Evolutionary conservation across 805 yeast species (phyloP).

Genomic region (Metschnikowia lochheadii): DNA sequence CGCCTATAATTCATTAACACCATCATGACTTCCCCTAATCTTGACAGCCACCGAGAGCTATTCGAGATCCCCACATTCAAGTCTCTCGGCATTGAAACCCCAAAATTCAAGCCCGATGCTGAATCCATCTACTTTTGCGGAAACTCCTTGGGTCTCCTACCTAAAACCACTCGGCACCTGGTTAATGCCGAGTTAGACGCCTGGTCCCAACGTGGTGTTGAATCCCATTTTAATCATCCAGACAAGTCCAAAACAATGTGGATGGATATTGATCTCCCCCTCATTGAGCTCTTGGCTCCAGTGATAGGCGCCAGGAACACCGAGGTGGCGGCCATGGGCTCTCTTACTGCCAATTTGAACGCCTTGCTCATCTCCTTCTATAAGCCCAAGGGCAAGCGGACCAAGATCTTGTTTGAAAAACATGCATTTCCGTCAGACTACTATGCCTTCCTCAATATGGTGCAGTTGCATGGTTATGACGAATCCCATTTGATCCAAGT

Average conservation of each 20-base stretch:
- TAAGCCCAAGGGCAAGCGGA: constrained; percentile 53
- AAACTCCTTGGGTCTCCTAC: constrained; percentile 92
- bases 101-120: constrained; percentile 12
- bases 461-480: constrained; percentile 49
- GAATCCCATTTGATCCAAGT: constrained; percentile 60
- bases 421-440: constrained; percentile 91
- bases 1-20: background rate
- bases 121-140: constrained; percentile 73
- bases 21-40: constrained; percentile 14
- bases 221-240: constrained; percentile 76
- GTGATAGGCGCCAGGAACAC: constrained; percentile 68
- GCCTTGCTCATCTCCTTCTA: constrained; percentile 71
- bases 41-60: constrained; percentile 33
- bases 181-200: constrained; percentile 68
- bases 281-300: constrained; percentile 62
- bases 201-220: constrained; percentile 80
- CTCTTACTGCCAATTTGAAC: constrained; percentile 79
- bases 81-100: constrained; percentile 48
- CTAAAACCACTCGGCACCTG: constrained; percentile 53
- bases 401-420: constrained; percentile 77
- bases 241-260: constrained; percentile 56
- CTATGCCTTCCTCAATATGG: constrained; percentile 78
- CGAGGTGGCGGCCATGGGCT: constrained; percentile 89
- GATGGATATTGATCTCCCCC: constrained; percentile 82
- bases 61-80: constrained; percentile 66